Base-by-base conservation (phyloP, 2,329 filamentous ascomycete genomes). In the Calonectria montana region DNA sequence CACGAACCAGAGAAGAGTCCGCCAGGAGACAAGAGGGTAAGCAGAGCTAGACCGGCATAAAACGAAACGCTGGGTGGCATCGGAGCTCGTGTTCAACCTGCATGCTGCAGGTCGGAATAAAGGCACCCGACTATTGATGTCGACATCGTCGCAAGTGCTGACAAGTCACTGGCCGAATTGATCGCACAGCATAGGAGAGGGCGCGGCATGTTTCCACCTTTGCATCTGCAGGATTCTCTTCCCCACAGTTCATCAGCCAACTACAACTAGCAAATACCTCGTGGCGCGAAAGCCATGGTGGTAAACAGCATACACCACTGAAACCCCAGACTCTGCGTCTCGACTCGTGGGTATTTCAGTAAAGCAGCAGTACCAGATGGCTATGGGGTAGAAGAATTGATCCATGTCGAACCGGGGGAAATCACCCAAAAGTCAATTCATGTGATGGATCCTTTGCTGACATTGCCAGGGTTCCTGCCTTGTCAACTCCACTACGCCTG, bases 101-200 rank as follows among this genome's bases (percentile, higher is more conserved):
- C 57, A 45, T n/a, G 16, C 23, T 62, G 57, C 57, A 62, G 57
- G 57, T 62, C 57, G 57, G 57, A 31, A 45, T 31, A 62, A 59
- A 39, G 15, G 39, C 4, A 18, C 37, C 57, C 57, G 23, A 45
- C 18, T 62, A 31, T 39, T 18, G 53, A 59, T 59, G 53, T 59
- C 53, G 53, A 39, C 35, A 59, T 59, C 16, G 31, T 59, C 53
- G 53, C 21, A 59, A 59, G 53, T 21, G 53, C 53, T 59, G 31
- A 59, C 53, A 37, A 39, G 53, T 15, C 31, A 35, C 15, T 15
- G 18, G n/a, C 31, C 29, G 23, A 9, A 39, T 23, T 25, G 7
- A 35, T 59, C 21, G 31, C 53, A 59, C 53, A 59, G 53, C 53
- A 59, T 59, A 13, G 21, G 53, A 25, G n/a, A 35, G 39, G 53